Conservation (phyloP, 306 rosid species). For the Vigna nakashimae region DNA sequence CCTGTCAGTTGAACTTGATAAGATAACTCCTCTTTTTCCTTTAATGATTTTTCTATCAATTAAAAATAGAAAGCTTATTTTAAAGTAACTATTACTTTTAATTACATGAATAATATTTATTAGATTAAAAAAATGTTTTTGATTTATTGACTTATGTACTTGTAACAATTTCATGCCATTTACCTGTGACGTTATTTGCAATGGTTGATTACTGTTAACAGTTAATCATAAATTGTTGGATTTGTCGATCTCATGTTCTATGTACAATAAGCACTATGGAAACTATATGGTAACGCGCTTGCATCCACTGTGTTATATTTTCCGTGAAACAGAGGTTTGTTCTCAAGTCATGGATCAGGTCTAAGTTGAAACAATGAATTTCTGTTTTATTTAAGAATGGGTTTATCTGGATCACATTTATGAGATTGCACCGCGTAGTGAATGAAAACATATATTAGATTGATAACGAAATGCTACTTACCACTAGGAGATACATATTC, state of each 20-base stretch:
- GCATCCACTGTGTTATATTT: slow-evolving; percentile 1
- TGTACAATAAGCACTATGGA: neutral
- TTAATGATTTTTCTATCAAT: neutral
- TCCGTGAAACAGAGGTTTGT: neutral
- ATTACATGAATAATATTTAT: neutral
- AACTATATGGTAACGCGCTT: neutral
- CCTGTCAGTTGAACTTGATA: neutral
- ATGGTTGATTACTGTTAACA: neutral
- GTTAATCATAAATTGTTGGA: neutral
- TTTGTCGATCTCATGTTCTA: neutral
- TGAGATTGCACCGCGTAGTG: neutral
- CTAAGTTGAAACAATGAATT: neutral
- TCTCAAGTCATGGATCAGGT: no score
- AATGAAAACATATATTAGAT: neutral
- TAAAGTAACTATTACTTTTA: neutral
- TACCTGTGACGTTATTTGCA: neutral
- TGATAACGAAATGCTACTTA: slow-evolving; percentile 15
- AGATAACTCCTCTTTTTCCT: neutral
- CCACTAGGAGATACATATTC: slow-evolving; percentile 24
- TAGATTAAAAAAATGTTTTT: neutral
- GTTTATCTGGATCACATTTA: neutral
- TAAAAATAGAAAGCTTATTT: neutral
- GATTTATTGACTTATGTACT: neutral
- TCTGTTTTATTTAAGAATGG: neutral
- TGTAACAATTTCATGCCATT: slow-evolving; percentile 10